These are phyloP conservation scores for Trifolium dubium DNA, from an alignment of 306 rosid species.

Conservation along the genomic window DNA sequence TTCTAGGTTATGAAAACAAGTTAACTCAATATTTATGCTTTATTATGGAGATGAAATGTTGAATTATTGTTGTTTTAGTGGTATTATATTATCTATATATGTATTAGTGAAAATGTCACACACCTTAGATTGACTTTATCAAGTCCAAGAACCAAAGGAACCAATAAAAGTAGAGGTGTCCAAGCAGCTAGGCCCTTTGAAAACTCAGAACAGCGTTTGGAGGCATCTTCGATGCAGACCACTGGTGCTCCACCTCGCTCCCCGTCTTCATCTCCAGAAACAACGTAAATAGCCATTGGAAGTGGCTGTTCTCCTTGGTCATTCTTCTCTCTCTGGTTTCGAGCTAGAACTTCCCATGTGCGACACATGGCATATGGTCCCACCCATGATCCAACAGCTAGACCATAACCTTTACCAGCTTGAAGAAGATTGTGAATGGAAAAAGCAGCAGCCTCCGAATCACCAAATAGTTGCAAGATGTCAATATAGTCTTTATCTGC, in stretches of 20 bases:
- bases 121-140: constrained; percentile 94
- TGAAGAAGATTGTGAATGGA: constrained; percentile 91
- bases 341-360: constrained; percentile 86
- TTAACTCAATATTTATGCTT: too few species aligned
- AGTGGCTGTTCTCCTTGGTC: constrained; percentile 65
- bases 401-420: constrained; percentile 85
- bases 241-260: constrained; percentile 99
- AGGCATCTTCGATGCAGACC: constrained; percentile 84
- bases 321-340: constrained; percentile 51
- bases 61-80: too few species aligned
- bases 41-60: too few species aligned
- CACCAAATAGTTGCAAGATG: constrained; percentile 80
- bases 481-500: constrained; percentile 68
- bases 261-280: constrained; percentile 98
- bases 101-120: neutral
- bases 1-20: too few species aligned
- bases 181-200: constrained; percentile 55
- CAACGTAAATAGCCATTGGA: constrained; percentile 91
- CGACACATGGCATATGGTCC: constrained; percentile 99
- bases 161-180: constrained; percentile 91
- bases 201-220: constrained; percentile 71
- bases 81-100: too few species aligned
- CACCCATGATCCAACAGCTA: constrained; percentile 96
- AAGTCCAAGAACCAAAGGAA: constrained; percentile 99
- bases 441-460: constrained; percentile 69